Base-by-base conservation (phyloP, 768 basidiomycete genomes). In the Phaffia tasmanica region DNA sequence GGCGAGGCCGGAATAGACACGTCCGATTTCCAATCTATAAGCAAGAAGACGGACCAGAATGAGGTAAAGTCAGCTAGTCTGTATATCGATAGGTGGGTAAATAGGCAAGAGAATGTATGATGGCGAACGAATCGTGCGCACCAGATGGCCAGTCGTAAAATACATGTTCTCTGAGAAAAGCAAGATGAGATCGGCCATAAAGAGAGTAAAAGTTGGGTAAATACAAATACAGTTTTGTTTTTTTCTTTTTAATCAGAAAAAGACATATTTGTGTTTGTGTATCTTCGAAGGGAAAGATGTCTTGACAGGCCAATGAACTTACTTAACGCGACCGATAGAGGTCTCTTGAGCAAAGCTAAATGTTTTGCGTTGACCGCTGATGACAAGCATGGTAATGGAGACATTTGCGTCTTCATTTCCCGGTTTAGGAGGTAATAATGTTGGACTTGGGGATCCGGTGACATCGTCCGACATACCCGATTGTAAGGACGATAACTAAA, bases 301-400 rank as follows among this genome's bases (percentile, higher is more conserved):
- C 53, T 30, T 23, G 15, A 15, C 9, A 23, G 53, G 29, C 53
- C 53, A 54, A 29, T 23, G 25, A 42, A 53, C 60, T 47, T 25
- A 60, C 65, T 67, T 67, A 29, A 67, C 59, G 9, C 65, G 51
- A n/a, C 32, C 49, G 1, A 67, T 42, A 2, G 65, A 54, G 19
- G 50, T 67, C 65, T 61, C 59, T 7, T 32, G 25, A 15, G 60
- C 59, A 25, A 67, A 67, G 46, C 46, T 54, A 32, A 61, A 67
- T 47, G 65, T 67, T 42, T 67, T 67, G 8, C 65, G 21, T 54
- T 60, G 60, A 6, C 65, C 65, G 19, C 50, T 54, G 25, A 67
- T 67, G 65, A 67, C 59, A n/a, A 67, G 54, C n/a, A 67, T 32
- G n/a, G 48, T 61, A 4, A 67, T 30, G 0, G 57, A 25, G 2